These are phyloP conservation scores for Nepenthes mirabilis DNA, from an alignment of 148 eudicot species.

Conservation along the genomic window DNA sequence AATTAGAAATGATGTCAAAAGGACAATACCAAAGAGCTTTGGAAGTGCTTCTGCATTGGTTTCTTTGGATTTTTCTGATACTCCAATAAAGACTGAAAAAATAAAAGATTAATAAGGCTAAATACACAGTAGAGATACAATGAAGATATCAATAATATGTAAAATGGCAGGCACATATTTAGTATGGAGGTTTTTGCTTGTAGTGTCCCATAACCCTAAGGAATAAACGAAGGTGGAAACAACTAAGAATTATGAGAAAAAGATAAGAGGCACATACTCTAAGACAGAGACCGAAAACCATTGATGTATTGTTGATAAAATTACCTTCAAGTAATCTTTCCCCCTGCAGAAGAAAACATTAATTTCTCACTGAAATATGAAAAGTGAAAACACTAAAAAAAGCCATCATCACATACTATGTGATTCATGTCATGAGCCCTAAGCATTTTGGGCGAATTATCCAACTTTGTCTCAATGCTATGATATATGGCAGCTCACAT, in stretches of 20 bases:
- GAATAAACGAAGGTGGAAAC: neutral
- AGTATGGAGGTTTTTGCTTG: too few relatives aligned
- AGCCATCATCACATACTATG: neutral
- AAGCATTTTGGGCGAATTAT: neutral
- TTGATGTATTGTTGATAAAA: constrained; percentile 91
- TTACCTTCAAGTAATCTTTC: constrained; percentile 76
- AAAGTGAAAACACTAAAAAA: neutral
- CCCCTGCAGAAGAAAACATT: constrained; percentile 43
- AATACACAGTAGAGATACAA: neutral
- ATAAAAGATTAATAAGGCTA: neutral
- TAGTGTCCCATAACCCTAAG: neutral
- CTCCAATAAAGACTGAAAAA: constrained; percentile 74
- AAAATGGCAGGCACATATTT: too few relatives aligned
- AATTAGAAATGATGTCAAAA: constrained; percentile 1
- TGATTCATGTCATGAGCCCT: neutral
- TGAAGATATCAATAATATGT: neutral
- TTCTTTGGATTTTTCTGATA: constrained; percentile 88
- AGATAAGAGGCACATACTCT: constrained; percentile 38
- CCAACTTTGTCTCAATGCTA: too few relatives aligned
- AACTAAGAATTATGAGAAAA: neutral
- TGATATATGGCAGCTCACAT: too few relatives aligned
- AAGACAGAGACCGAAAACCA: constrained; percentile 85
- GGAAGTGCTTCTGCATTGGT: constrained; percentile 84
- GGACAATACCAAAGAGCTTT: constrained; percentile 60
- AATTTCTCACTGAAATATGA: neutral